phyloP scores from a whole-genome alignment of 2,329 filamentous ascomycete genomes.

The Hypocreales sp. region DNA sequence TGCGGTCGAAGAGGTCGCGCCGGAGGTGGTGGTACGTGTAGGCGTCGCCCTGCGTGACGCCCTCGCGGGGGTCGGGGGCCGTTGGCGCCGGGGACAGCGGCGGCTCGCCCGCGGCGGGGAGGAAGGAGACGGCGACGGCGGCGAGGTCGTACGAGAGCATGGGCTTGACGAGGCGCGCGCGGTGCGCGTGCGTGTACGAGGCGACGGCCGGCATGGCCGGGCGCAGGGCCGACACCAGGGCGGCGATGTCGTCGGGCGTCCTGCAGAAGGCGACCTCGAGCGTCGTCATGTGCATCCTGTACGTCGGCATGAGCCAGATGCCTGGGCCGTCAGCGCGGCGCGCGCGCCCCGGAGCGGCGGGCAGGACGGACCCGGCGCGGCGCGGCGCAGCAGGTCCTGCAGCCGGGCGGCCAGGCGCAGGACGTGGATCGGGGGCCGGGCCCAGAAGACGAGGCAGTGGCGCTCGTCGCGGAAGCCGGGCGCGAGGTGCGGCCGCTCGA shows the following conservation, averaged over 20 bases:
- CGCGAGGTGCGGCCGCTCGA: slow-evolving; percentile 48
- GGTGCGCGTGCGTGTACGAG: slow-evolving; percentile 50
- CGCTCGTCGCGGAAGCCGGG: slow-evolving; percentile 60
- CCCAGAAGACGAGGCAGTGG: slow-evolving; percentile 81
- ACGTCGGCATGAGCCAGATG: slow-evolving; percentile 73
- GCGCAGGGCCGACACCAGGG: slow-evolving; percentile 42
- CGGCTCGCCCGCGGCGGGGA: slow-evolving; percentile 58
- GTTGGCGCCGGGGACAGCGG: slow-evolving; percentile 20
- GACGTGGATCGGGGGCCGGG: slow-evolving; percentile 60
- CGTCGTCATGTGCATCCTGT: slow-evolving; percentile 69
- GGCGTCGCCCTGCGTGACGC: slow-evolving; percentile 34
- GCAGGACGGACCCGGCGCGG: slow-evolving; percentile 51
- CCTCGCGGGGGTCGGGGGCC: slow-evolving; percentile 17
- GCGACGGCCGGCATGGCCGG: slow-evolving; percentile 43
- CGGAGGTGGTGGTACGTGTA: slow-evolving; percentile 90
- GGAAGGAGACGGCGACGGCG: slow-evolving; percentile 73
- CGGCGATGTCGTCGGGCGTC: slow-evolving; percentile 50
- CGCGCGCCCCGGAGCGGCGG: neutral
- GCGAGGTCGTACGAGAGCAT: slow-evolving; percentile 72
- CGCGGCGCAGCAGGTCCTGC: slow-evolving; percentile 47
- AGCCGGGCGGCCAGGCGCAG: slow-evolving; percentile 50
- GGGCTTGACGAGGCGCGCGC: slow-evolving; percentile 66
- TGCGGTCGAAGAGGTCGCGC: slow-evolving; percentile 54
- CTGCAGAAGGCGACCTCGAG: slow-evolving; percentile 75
- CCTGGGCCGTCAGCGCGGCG: slow-evolving; percentile 25